phyloP scores from a whole-genome alignment of 148 eudicot species.

The Rhododendron griersonianum region DNA sequence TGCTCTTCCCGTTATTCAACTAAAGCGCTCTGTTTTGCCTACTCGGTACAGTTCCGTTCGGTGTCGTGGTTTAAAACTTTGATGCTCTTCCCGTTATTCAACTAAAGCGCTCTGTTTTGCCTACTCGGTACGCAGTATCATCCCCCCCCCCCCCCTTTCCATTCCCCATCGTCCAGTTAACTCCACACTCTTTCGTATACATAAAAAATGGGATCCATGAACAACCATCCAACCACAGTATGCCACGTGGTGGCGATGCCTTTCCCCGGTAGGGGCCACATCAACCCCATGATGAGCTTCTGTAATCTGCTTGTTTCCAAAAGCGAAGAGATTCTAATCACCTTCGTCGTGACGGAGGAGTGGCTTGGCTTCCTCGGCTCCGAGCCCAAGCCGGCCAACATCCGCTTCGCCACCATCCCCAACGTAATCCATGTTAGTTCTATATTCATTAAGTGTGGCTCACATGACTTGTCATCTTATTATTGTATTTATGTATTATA shows the following conservation, averaged over 20 bases:
- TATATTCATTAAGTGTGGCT: too few species aligned
- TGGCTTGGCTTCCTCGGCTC: slow-evolving; percentile 27
- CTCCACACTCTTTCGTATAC: neutral
- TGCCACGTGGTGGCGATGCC: slow-evolving; percentile 25
- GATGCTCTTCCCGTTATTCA: too few species aligned
- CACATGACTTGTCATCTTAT: too few species aligned
- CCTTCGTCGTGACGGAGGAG: slow-evolving; percentile 35
- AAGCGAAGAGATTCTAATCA: neutral
- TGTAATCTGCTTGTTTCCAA: slow-evolving; percentile 4
- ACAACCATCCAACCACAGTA: neutral
- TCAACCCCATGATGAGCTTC: slow-evolving; percentile 26
- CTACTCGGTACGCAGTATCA: neutral
- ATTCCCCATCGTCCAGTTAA: neutral
- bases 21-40: neutral
- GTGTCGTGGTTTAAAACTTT: too few species aligned
- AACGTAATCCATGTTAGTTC: slow-evolving; percentile 26
- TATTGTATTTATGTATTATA: too few species aligned
- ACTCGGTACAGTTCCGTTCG: too few species aligned
- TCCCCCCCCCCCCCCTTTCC: too few species aligned
- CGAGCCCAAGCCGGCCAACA: neutral
- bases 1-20: too few species aligned
- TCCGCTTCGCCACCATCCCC: slow-evolving; percentile 18
- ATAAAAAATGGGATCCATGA: neutral
- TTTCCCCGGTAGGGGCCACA: slow-evolving; percentile 28
- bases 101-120: neutral